Evolutionary conservation across 371 early-diverging fungal species (phyloP).

Genomic region (Sporodiniella umbellata): DNA sequence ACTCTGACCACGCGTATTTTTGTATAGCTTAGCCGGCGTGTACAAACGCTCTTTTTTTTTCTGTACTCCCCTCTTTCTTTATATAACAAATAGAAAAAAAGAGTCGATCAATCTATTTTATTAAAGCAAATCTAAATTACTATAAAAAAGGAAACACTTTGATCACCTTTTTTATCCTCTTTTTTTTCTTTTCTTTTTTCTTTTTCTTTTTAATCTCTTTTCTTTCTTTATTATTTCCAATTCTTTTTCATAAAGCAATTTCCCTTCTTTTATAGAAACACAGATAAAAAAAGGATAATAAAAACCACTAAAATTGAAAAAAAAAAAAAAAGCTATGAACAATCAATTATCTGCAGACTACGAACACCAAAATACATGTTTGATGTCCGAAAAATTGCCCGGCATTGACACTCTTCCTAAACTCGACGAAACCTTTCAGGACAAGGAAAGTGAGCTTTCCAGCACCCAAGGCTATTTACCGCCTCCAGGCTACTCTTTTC

Average conservation of each 20-base stretch:
- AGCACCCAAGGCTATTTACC: slow-evolving; percentile 2
- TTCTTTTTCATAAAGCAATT: no score
- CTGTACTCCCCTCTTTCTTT: not conserved
- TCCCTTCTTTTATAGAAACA: no score
- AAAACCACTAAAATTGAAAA: no score
- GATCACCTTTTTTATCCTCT: not conserved
- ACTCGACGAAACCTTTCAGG: slow-evolving; percentile 10
- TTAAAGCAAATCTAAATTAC: not conserved
- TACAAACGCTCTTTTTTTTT: not conserved
- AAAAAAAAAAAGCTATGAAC: slow-evolving; percentile 1
- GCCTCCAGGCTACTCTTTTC: slow-evolving; percentile 9
- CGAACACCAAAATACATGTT: slow-evolving; percentile 19
- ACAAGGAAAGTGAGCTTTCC: not conserved
- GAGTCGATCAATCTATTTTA: slow-evolving; percentile 3
- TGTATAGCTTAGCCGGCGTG: no score
- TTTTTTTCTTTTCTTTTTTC: not conserved
- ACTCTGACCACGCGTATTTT: not conserved
- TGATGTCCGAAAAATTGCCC: slow-evolving; percentile 25
- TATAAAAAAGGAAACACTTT: not conserved
- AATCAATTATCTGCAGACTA: slow-evolving; percentile 5
- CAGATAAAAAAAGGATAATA: no score
- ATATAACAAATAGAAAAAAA: no score
- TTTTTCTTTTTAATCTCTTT: not conserved
- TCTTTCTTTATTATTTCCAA: not conserved
- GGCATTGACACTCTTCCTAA: slow-evolving; percentile 29